Evolutionary conservation across 805 yeast species (phyloP), one percentile per base, ranked within the genome.

Genomic region (Ogataea allantospora): DNA sequence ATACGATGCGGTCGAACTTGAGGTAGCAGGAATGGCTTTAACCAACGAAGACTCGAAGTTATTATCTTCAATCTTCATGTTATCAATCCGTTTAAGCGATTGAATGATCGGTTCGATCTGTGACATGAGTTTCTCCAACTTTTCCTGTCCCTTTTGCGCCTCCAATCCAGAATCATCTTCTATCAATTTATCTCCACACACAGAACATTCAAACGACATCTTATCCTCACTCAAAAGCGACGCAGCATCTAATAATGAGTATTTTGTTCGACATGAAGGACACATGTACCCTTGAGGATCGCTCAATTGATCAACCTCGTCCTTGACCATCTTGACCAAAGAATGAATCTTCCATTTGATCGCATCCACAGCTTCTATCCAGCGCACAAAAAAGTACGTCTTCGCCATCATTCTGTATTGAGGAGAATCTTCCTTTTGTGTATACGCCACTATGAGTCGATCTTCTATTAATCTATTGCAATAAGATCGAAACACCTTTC

Each of bases 261-360:
- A 89, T 58, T 84, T 83, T 13, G 84, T 75, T 35, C 78, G 76
- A 65, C 99, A 93, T 16, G 82, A 68, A 7, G 95, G 89, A 58
- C 99, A 93, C 42, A 86, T 73, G 57, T 85, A 93, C 3, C 98
- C 99, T 55, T 93, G 95, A 1, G 97, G 95, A 50, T 88, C 89
- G 17, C 88, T 80, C 53, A 83, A 85, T 47, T 80, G 84, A 35
- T 87, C 80, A 65, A 91, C 75, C 53, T 88, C 95, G 46, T 83
- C 86, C 55, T 87, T 87, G 39, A 89, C 70, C 38, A 71, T 60
- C 50, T 81, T 82, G 10, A 87, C 97, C 18, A 93, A 73, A 31
- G 85, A 77, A 59, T 91, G 96, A 42, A 91, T 85, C 56, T 89
- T 88, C 98, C 98, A 93, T 63, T 93, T 93, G 57, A 93, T 79